A percentile compares a stretch with the other conserved stretches of the same genome.
phyloP scores from a whole-genome alignment of 2,329 filamentous ascomycete species.

The Nemania sp. region DNA sequence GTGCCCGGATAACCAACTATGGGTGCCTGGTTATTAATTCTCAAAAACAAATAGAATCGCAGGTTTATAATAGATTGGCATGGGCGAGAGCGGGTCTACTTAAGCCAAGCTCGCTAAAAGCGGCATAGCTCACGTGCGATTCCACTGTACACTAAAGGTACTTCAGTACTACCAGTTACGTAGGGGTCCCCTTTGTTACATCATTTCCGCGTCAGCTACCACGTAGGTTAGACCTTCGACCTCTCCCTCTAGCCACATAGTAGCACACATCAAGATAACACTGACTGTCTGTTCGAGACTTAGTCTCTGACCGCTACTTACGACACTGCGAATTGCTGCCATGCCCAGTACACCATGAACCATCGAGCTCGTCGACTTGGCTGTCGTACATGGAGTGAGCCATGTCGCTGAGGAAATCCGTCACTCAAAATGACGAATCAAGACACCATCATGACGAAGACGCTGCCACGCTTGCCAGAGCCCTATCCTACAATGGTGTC shows the following conservation, averaged over 20 bases:
- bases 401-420: conserved; percentile 41
- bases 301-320: neutral
- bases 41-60: too few relatives aligned
- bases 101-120: too few relatives aligned
- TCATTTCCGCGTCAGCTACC: neutral
- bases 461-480: conserved; percentile 42
- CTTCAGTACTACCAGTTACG: too few relatives aligned
- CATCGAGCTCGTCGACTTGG: conserved; percentile 27
- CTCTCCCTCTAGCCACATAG: neutral
- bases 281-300: too few relatives aligned
- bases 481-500: conserved; percentile 38
- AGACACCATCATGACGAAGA: conserved; percentile 47
- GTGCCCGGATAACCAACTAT: too few relatives aligned
- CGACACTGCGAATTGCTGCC: neutral
- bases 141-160: too few relatives aligned
- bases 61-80: too few relatives aligned
- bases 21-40: too few relatives aligned
- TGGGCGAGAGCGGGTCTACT: too few relatives aligned
- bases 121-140: too few relatives aligned
- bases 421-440: conserved; percentile 37
- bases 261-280: neutral
- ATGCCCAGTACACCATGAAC: conserved; percentile 35
- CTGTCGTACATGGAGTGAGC: conserved; percentile 34
- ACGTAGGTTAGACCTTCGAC: neutral
- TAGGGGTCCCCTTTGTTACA: neutral